Conservation (phyloP, 208 protist genomes). For the Hexamita inflata region DNA sequence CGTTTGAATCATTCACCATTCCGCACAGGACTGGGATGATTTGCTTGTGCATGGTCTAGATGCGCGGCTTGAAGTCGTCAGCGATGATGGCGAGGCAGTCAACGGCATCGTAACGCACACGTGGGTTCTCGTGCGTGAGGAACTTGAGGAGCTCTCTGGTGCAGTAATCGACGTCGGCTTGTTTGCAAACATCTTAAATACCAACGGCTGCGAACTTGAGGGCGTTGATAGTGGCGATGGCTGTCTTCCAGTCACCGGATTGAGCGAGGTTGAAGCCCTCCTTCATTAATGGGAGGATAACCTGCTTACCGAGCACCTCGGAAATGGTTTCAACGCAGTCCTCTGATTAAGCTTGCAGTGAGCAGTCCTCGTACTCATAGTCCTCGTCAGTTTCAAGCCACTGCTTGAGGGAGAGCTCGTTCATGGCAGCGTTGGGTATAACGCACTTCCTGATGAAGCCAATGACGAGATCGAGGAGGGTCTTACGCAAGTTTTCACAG, state of each 20-base stretch:
- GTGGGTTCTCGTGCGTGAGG: conserved; percentile 15
- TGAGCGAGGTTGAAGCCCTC: background rate
- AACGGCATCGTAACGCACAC: conserved; percentile 23
- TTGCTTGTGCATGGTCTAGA: background rate
- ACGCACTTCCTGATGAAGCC: background rate
- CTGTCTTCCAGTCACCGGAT: background rate
- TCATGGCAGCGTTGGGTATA: background rate
- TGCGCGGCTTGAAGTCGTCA: conserved; percentile 16
- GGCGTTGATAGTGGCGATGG: background rate
- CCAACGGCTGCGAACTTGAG: conserved; percentile 26
- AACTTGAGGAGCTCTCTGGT: background rate
- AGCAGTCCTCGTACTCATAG: background rate
- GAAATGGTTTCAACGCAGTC: conserved; percentile 25
- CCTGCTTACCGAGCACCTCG: background rate
- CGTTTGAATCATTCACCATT: background rate
- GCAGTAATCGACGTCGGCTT: background rate
- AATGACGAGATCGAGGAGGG: background rate
- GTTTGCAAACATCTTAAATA: background rate
- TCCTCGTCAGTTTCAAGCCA: background rate
- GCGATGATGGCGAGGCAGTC: conserved; percentile 30
- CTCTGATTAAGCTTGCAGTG: conserved; percentile 7
- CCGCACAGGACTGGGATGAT: background rate
- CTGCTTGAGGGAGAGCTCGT: background rate
- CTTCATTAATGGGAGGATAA: conserved; percentile 16
- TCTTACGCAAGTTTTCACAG: background rate